Base-by-base conservation (phyloP, 495 filamentous ascomycete species). In the Staphylotrichum longicolle region DNA sequence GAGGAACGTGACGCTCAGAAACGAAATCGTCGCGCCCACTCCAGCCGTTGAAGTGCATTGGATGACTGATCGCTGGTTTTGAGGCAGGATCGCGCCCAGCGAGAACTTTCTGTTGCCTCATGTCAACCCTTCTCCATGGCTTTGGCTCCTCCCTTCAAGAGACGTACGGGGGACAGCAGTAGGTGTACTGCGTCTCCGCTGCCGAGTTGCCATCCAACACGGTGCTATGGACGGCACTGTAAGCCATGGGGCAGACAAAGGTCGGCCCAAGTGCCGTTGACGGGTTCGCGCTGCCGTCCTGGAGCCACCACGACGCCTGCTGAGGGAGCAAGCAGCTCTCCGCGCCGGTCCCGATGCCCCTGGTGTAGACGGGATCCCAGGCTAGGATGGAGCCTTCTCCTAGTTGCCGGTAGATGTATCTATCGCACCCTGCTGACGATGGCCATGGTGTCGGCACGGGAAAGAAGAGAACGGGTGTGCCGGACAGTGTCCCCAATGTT, bases 81-180 rank as follows among this genome's bases (percentile, higher is more conserved):
- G 35, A 14, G 50, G 50, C 0, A 40, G 50, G 34, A 53, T 39
- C 34, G 50, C 35, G 7, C 7, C 7, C 7, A 53, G 50, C 34
- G 35, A 7, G 33, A 35, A 51, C 3, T 35, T 51, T 51, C 49
- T 51, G 49, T 30, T 7, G 30, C 9, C 9, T 27, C 2, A 3
- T 9, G 46, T 32, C 46, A 48, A 42, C 7, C 20, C 20, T 5
- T 32, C 9, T 3, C 30, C 12, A 10, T 4, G 7, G 10, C 7
- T 5, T 10, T 4, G 7, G 10, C 9, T 4, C 3, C 7, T 33
- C n/a, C 10, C 15, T 47, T 30, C 9, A 34, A 4, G 11, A 9
- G 30, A 52, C 50, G 7, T 53, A 53, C 50, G 35, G 35, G n/a
- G 50, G 50, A 11, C 50, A 53, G 35, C 50, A 53, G 35, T 53